Base-by-base conservation (phyloP, 1,284 basidiomycete genomes). In the Jaminaea rosea region DNA sequence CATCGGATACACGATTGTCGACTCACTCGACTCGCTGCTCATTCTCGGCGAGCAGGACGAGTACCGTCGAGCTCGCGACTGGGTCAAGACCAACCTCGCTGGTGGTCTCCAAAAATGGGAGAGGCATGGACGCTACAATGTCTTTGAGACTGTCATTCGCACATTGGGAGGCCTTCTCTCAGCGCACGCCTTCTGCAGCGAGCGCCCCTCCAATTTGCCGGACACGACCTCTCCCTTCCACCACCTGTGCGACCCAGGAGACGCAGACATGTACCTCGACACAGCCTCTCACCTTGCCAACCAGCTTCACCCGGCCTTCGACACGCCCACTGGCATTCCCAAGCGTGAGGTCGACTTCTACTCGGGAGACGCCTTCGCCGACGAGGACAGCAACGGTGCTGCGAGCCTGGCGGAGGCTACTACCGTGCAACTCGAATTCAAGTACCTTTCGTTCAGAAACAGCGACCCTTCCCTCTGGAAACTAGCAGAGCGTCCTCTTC, bases 71-170 rank as follows among this genome's bases (percentile, higher is more conserved):
- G 88, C 91, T 0, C 78, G 84, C 13, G 71, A 82, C 36, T 96
- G 92, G 91, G 80, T 94, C 17, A 79, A 78, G 24, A 78, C 80
- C 24, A 78, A 82, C 29, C 75, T 96, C 41, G 79, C 83, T 10
- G 84, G 90, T 65, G 89, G 80, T 10, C 6, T 4, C 11, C 11
- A 42, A 11, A 42, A 23, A 11, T 42, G 39, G 39, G 39, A 24
- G 4, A 42, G 23, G 39, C 17, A 23, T 5, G 39, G 39, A 13
- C 76, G 81, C 17, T 88, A 88, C 75, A 96, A 86, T 73, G 90
- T 88, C 0, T 97, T 97, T 64, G 92, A 97, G 81, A 86, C 84
- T 0, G 88, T 87, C 0, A 89, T 89, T 44, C 83, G 88, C 19
- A 79, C 88, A 1, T 77, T 90, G 1, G 87, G 87, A 10, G 88